Evolutionary conservation across 345 rosid genomes (phyloP).

Genomic region (Gossypium mustelinum): DNA sequence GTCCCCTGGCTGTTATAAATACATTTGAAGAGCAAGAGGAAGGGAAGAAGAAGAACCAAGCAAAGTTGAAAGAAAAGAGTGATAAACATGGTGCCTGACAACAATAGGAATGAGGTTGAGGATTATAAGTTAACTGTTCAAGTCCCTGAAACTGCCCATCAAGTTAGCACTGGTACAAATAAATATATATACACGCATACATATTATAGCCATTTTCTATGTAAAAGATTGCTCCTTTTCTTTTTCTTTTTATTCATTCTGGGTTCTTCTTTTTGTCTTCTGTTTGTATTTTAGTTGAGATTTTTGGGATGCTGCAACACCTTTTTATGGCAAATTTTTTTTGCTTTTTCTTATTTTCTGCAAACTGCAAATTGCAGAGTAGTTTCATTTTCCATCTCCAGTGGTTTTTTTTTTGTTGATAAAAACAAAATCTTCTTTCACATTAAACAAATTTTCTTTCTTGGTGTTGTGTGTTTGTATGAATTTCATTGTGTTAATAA

Average conservation of each 20-base stretch:
- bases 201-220: no score
- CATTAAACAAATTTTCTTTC: no score
- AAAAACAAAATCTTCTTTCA: no score
- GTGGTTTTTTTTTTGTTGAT: no score
- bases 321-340: not conserved
- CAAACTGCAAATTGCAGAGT: not conserved
- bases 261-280: not conserved
- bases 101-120: slow-evolving; percentile 14
- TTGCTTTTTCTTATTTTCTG: not conserved
- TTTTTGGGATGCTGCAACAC: no score
- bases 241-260: not conserved
- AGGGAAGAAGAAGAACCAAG: slow-evolving; percentile 1
- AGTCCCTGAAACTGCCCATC: slow-evolving; percentile 76
- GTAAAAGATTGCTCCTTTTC: slow-evolving; percentile 1
- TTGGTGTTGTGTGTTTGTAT: no score
- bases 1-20: slow-evolving; percentile 21
- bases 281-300: not conserved
- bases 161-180: slow-evolving; percentile 62
- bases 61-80: slow-evolving; percentile 23
- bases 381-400: not conserved
- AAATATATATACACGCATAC: not conserved
- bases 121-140: slow-evolving; percentile 32
- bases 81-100: slow-evolving; percentile 16
- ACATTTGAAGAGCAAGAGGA: not conserved
- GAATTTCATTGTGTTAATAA: no score